Evolutionary conservation across 176 grass and related monocot genomes (phyloP).

Genomic region (Rhynchospora pubera): DNA sequence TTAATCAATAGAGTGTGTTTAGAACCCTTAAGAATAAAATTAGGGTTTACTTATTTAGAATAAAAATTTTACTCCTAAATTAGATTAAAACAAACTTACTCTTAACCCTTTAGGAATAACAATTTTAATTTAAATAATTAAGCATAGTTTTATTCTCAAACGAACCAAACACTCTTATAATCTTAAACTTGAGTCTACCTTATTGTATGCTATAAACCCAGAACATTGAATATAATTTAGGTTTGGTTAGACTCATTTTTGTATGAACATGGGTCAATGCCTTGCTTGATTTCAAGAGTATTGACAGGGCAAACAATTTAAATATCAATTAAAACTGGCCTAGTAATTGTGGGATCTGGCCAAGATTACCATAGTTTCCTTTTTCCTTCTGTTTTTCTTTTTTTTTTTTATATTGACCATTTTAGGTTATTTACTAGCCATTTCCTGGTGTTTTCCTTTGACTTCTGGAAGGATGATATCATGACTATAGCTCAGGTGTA

Average conservation of each 20-base stretch:
- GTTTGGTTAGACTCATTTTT: not conserved
- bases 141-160: too few relatives aligned
- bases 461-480: not conserved
- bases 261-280: not conserved
- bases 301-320: not conserved
- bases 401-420: too few relatives aligned
- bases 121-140: too few relatives aligned
- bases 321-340: not conserved
- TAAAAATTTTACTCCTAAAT: too few relatives aligned
- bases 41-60: too few relatives aligned
- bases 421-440: not conserved
- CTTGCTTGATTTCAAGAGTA: not conserved
- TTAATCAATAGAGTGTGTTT: not conserved
- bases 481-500: not conserved
- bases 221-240: not conserved
- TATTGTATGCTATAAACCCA: not conserved
- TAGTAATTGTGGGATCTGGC: not conserved
- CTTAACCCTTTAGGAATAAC: too few relatives aligned
- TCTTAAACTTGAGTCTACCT: not conserved
- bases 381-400: not conserved
- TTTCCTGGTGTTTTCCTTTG: constrained; percentile 2
- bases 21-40: too few relatives aligned
- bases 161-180: too few relatives aligned
- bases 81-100: too few relatives aligned
- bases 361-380: not conserved